phyloP scores from a whole-genome alignment of 768 basidiomycete genomes.

The Leccinum fibrillosum region DNA sequence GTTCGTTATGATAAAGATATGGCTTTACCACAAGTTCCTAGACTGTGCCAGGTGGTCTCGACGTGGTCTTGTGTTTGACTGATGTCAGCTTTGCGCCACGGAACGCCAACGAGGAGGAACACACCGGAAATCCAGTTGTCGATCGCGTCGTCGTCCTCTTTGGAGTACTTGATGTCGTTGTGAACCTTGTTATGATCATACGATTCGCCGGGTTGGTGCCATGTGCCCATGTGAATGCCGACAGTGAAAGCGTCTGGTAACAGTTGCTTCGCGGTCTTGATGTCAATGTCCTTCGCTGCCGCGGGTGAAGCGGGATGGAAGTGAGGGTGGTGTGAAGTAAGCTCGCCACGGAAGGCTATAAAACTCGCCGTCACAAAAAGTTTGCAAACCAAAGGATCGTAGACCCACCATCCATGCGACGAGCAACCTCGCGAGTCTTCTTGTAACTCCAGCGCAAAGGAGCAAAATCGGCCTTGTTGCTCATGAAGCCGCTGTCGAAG shows the following conservation, averaged over 20 bases:
- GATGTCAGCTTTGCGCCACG: not conserved
- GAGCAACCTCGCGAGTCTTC: slow-evolving; percentile 68
- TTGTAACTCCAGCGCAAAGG: slow-evolving; percentile 78
- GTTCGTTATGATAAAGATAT: not conserved
- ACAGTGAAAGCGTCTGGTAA: slow-evolving; percentile 60
- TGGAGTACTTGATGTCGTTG: slow-evolving; percentile 61
- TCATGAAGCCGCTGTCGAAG: slow-evolving; percentile 80
- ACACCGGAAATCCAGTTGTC: slow-evolving; percentile 60
- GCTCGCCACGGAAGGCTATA: slow-evolving; percentile 65
- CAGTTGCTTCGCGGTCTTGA: slow-evolving; percentile 61
- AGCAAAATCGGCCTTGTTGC: slow-evolving; percentile 72
- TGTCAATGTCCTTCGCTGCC: slow-evolving; percentile 59
- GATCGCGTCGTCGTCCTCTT: slow-evolving; percentile 69
- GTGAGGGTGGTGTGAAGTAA: slow-evolving; percentile 69
- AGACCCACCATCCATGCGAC: slow-evolving; percentile 61
- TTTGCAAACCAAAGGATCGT: not conserved
- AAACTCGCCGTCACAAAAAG: not conserved
- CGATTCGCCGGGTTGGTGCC: slow-evolving; percentile 53
- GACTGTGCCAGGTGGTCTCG: slow-evolving; percentile 76
- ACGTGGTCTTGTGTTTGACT: slow-evolving; percentile 46
- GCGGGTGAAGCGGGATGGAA: slow-evolving; percentile 71
- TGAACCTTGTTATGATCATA: slow-evolving; percentile 57
- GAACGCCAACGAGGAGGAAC: not conserved
- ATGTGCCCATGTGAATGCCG: slow-evolving; percentile 72
- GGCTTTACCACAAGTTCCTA: slow-evolving; percentile 40